A percentile compares a stretch with the other conserved stretches of the same genome.
Conservation (phyloP, 495 filamentous ascomycete genomes). For the Cudoniella acicularis region DNA sequence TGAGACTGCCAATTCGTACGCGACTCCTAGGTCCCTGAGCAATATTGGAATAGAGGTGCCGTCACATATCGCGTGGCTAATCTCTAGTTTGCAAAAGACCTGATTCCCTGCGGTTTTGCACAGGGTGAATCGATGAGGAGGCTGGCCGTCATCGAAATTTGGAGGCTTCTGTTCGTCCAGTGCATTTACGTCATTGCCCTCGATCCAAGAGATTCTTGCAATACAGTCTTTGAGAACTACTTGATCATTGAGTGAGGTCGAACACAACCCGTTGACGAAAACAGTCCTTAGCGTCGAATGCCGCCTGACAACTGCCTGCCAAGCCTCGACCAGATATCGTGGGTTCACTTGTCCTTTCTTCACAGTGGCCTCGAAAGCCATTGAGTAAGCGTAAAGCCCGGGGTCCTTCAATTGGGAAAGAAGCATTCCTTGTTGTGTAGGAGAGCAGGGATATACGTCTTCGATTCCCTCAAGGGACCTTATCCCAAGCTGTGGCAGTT, state of each 20-base stretch:
- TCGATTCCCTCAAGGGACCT: constrained; percentile 40
- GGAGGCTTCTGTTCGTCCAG: not conserved
- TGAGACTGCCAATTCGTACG: not conserved
- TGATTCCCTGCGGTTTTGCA: not conserved
- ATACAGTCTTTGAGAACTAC: constrained; percentile 2
- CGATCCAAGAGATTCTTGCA: not conserved
- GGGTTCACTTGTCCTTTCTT: not conserved
- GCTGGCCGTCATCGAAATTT: not conserved
- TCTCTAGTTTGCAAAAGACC: constrained; percentile 7
- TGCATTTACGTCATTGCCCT: not conserved
- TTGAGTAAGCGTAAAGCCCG: constrained; percentile 39
- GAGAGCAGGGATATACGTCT: constrained; percentile 59
- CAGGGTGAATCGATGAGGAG: constrained; percentile 7
- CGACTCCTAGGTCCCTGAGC: not conserved
- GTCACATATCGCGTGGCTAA: constrained; percentile 10
- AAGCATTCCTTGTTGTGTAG: constrained; percentile 54
- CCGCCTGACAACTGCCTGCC: constrained; percentile 3
- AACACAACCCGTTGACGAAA: not conserved
- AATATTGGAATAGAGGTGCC: constrained; percentile 7
- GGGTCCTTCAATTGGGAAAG: constrained; percentile 47
- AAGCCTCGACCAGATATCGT: not conserved
- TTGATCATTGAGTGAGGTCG: not conserved
- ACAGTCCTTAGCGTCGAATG: constrained; percentile 9
- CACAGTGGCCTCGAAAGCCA: constrained; percentile 29
- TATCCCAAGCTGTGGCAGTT: constrained; percentile 36